phyloP scores from a whole-genome alignment of 805 yeast genomes.

The Sporopachydermia lactativora region DNA sequence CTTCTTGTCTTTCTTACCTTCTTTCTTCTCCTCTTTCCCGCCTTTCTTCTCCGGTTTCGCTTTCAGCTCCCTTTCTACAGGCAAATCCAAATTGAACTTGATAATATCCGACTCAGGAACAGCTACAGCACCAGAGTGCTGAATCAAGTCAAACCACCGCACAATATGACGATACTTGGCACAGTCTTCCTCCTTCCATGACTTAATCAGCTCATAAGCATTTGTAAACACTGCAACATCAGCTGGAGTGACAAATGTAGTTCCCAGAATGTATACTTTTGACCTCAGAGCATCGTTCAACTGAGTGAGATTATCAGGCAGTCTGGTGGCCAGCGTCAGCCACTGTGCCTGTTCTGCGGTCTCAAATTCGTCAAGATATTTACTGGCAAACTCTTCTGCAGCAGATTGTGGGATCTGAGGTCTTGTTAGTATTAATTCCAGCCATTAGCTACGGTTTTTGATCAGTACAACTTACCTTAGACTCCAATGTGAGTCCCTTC shows the following conservation, averaged over 20 bases:
- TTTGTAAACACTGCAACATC: slow-evolving; percentile 61
- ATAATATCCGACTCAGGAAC: slow-evolving; percentile 42
- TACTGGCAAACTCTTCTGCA: not conserved
- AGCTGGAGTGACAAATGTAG: slow-evolving; percentile 41
- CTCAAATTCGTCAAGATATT: slow-evolving; percentile 25
- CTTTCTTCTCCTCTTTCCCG: slow-evolving; percentile 17
- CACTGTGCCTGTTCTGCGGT: slow-evolving; percentile 69
- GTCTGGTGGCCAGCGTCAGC: slow-evolving; percentile 52
- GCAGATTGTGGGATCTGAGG: slow-evolving; percentile 5
- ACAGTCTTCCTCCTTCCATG: slow-evolving; percentile 43
- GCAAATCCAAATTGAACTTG: slow-evolving; percentile 41
- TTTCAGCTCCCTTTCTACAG: slow-evolving; percentile 63
- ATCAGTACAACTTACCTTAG: not conserved
- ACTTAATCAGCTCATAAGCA: slow-evolving; percentile 43
- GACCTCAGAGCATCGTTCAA: slow-evolving; percentile 59
- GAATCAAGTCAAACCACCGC: slow-evolving; percentile 88
- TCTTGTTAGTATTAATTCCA: not conserved
- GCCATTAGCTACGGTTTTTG: not conserved
- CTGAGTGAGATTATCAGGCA: slow-evolving; percentile 37
- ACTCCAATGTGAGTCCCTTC: slow-evolving; percentile 1
- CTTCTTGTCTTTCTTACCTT: slow-evolving; percentile 26
- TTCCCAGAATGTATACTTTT: slow-evolving; percentile 59
- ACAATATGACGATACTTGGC: slow-evolving; percentile 66
- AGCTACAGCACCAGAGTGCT: slow-evolving; percentile 36
- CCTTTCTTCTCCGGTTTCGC: slow-evolving; percentile 21